Percentiles rank a stretch among this genome's conserved stretches.
Conservation (phyloP, 441 rosid species). For the Euphorbia corollata region DNA sequence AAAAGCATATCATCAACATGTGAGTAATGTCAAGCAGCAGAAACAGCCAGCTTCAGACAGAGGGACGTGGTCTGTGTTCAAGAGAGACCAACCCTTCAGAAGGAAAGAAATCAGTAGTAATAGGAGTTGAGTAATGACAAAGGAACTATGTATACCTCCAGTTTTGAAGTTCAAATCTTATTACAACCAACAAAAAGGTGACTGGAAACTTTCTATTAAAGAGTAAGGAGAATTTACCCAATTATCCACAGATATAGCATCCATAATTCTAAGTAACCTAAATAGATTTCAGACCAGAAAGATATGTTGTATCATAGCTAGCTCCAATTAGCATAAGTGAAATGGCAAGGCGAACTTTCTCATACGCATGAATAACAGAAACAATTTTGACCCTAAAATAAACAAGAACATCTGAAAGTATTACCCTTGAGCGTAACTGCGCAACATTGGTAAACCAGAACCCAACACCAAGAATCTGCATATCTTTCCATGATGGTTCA, state of each 20-base stretch:
- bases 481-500: constrained; percentile 87
- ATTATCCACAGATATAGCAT: neutral
- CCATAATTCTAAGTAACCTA: neutral
- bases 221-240: neutral
- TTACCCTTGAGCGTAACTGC: constrained; percentile 77
- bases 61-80: neutral
- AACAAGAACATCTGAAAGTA: constrained; percentile 4
- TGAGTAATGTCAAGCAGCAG: neutral
- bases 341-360: constrained; percentile 4
- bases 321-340: constrained; percentile 12
- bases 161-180: neutral
- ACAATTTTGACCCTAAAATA: neutral
- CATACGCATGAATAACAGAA: constrained; percentile 4
- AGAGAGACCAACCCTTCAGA: constrained; percentile 1
- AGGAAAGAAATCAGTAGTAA: neutral
- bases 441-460: constrained; percentile 71
- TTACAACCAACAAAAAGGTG: neutral
- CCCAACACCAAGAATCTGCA: constrained; percentile 80
- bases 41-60: neutral
- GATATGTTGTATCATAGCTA: constrained; percentile 11
- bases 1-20: neutral
- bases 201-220: neutral
- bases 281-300: neutral
- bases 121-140: neutral
- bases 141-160: neutral